Evolutionary conservation across 306 rosid species (phyloP), one percentile per base, ranked within the genome.

Genomic region (Vachellia pachyceras): DNA sequence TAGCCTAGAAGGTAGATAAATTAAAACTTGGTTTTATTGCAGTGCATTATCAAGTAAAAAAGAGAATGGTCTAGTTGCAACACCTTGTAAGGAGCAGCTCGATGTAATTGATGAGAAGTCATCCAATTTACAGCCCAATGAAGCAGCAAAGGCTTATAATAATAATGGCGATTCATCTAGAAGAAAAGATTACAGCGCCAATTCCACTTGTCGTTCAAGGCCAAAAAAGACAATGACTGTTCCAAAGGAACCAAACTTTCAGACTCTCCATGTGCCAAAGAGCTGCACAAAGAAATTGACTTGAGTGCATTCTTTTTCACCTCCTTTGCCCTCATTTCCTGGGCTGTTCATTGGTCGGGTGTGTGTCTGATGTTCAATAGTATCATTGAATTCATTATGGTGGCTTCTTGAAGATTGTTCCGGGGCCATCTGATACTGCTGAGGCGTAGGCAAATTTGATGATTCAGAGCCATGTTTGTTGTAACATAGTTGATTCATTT

Each of bases 211-310:
- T 39, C 57, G 63, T 79, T 85, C 91, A 55, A 82, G 82, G 47
- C 90, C 81, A 77, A 88, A 73, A 82, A 88, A 80, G 82, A 71
- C 88, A 12, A 13, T 82, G 66, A 93, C 97, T 39, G 82, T 88
- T 73, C 90, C 98, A 5, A 90, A 85, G 87, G 91, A 89, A 76
- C 98, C 94, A 46, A 88, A 82, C 42, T 91, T 93, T 85, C 98
- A 91, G 37, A 77, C 69, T 44, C 83, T 87, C 60, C 98, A 89
- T 42, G 85, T 88, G 57, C 97, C 82, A 7, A 83, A 75, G 82
- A 47, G 65, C 18, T 77, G 86, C 84, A 72, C 47, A 25, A 85
- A 77, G 46, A 84, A 82, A 77, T 77, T 10, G 63, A 75, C 70
- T 18, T 80, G 64, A 64, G 10, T 46, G 18, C 10, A 13, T 49